Conservation (phyloP, 352 stramenopile genomes). For the Phytophthora kernoviae region DNA sequence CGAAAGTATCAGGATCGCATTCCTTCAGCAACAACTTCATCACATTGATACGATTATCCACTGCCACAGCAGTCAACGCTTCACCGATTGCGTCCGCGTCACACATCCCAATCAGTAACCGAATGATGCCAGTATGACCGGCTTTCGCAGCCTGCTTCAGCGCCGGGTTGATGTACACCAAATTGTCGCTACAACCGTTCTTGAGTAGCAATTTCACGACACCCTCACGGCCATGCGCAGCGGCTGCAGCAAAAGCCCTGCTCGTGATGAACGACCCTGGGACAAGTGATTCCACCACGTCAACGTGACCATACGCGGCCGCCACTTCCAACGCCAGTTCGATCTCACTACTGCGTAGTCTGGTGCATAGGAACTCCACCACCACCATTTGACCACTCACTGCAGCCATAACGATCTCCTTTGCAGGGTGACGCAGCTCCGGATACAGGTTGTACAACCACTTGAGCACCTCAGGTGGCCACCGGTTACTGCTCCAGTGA, state of each 20-base stretch:
- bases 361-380: not conserved
- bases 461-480: conserved; percentile 1
- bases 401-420: not conserved
- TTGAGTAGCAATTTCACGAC: not conserved
- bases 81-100: no score
- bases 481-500: not conserved
- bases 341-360: not conserved
- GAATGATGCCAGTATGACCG: no score
- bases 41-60: no score
- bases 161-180: no score
- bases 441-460: not conserved
- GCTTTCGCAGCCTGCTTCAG: no score
- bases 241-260: not conserved
- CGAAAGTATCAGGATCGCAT: no score
- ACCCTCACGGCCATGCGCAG: not conserved
- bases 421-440: not conserved
- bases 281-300: not conserved
- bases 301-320: not conserved
- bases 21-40: no score
- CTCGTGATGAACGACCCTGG: not conserved
- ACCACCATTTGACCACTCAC: not conserved
- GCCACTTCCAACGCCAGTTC: not conserved
- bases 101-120: no score
- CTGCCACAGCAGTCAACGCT: no score
- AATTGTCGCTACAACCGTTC: no score